phyloP scores from a whole-genome alignment of 306 rosid genomes.

The Gastrolobium villosum region DNA sequence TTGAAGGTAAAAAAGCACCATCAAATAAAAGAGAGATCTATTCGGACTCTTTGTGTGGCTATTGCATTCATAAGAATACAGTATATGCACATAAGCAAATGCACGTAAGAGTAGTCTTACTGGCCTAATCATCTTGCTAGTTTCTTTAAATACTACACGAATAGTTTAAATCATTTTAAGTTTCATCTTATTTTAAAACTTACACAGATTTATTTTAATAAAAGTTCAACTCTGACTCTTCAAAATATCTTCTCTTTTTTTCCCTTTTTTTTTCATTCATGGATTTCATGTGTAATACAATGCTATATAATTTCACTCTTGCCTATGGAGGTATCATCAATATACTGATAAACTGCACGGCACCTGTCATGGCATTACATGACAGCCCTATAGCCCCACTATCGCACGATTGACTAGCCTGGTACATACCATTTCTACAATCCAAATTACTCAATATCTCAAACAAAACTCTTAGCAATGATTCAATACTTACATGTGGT shows the following conservation, averaged over 20 bases:
- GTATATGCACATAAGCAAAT: background rate
- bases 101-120: background rate
- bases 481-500: conserved; percentile 80
- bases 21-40: conserved; percentile 10
- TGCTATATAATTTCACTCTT: background rate
- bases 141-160: conserved; percentile 12
- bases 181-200: conserved; percentile 33
- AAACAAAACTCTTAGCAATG: conserved; percentile 37
- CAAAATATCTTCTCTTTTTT: background rate
- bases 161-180: conserved; percentile 7
- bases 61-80: conserved; percentile 1
- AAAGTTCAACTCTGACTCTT: background rate
- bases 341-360: background rate
- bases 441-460: conserved; percentile 38
- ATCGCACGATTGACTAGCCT: no score
- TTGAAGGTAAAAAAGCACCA: no score
- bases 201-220: background rate
- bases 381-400: no score
- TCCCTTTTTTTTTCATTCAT: background rate
- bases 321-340: conserved; percentile 12
- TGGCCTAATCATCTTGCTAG: conserved; percentile 16
- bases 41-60: background rate
- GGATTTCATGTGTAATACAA: background rate
- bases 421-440: conserved; percentile 35
- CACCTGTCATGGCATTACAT: no score